Evolutionary conservation across 352 stramenopile species (phyloP).

Genomic region (Globisporangium sylvaticum): DNA sequence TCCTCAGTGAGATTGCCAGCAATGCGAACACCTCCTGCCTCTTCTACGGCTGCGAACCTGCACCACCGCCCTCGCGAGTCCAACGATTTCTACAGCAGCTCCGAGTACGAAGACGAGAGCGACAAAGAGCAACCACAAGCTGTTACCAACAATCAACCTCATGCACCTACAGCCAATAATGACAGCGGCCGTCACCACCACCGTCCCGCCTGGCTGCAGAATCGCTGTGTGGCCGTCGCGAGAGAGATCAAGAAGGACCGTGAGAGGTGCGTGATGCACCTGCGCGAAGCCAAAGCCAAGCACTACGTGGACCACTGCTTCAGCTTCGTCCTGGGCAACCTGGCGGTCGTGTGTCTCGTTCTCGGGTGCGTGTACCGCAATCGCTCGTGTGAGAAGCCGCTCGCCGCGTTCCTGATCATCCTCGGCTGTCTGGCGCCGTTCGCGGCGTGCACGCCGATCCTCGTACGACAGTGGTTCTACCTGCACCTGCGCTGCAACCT

Average conservation of each 20-base stretch:
- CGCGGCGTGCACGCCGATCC: constrained; percentile 26
- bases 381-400: constrained; percentile 26
- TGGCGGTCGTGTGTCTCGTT: constrained; percentile 29
- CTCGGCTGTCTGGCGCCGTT: constrained; percentile 30
- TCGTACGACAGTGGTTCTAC: constrained; percentile 41
- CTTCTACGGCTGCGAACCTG: not conserved
- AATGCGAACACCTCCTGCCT: not conserved
- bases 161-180: not conserved
- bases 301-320: constrained; percentile 36
- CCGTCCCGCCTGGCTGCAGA: not conserved
- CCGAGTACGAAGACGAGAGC: not conserved
- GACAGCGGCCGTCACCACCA: not conserved
- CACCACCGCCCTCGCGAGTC: not conserved
- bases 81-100: not conserved
- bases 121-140: not conserved
- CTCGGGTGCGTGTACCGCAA: constrained; percentile 24
- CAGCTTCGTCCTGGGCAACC: constrained; percentile 33
- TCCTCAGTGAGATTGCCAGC: too few relatives aligned
- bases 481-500: constrained; percentile 29
- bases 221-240: constrained; percentile 8
- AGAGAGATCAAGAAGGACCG: constrained; percentile 4
- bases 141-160: not conserved
- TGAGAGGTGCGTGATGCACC: constrained; percentile 7
- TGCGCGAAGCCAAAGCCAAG: constrained; percentile 17
- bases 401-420: constrained; percentile 26